Evolutionary conservation across 371 early-diverging fungal species (phyloP).

Genomic region (Aphelidium insulamus): DNA sequence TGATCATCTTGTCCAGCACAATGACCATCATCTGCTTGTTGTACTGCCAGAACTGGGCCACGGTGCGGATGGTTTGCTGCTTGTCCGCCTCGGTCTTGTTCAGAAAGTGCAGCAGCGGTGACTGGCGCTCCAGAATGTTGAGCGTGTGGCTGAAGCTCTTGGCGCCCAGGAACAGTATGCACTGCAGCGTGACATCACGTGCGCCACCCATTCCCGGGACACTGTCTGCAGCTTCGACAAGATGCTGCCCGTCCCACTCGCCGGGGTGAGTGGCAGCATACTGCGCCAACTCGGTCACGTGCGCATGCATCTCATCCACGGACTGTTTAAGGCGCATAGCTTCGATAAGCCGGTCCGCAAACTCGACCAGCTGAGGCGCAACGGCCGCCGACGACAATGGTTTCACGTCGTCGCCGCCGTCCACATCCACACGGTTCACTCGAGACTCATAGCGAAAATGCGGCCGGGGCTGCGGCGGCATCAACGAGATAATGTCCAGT

Average conservation of each 20-base stretch:
- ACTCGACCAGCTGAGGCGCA: conserved; percentile 18
- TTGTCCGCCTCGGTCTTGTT: conserved; percentile 7
- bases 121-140: conserved; percentile 61
- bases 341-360: conserved; percentile 29
- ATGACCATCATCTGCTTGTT: conserved; percentile 68
- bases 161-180: conserved; percentile 56
- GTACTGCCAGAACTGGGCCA: conserved; percentile 55
- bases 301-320: conserved; percentile 31
- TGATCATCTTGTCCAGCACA: conserved; percentile 65
- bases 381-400: no score
- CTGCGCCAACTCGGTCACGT: conserved; percentile 18
- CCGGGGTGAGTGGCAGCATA: conserved; percentile 15
- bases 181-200: conserved; percentile 54
- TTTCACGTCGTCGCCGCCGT: no score
- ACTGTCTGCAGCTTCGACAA: conserved; percentile 9
- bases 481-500: neutral
- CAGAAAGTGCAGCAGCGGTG: conserved; percentile 7
- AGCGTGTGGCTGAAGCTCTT: conserved; percentile 82
- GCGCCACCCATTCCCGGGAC: conserved; percentile 22
- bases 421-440: no score
- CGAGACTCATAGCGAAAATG: conserved; percentile 8
- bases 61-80: conserved; percentile 43
- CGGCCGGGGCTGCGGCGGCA: neutral
- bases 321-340: conserved; percentile 33
- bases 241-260: conserved; percentile 12